Percentiles rank a stretch among this genome's conserved stretches.
Conservation (phyloP, 768 basidiomycete genomes). For the Cubamyces lactineus region DNA sequence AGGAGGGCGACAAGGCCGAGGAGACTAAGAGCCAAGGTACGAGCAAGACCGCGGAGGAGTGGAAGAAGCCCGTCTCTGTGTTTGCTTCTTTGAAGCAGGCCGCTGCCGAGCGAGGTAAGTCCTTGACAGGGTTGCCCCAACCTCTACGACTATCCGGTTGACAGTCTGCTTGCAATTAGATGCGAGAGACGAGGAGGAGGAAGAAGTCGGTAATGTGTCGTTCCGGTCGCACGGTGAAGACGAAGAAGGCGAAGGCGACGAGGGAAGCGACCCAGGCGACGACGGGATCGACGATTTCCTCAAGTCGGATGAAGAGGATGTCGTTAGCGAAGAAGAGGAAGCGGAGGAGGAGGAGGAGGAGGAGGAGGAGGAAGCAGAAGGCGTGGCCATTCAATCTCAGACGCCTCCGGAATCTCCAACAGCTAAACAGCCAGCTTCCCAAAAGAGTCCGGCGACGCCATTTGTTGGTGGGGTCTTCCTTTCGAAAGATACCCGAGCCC, state of each 20-base stretch:
- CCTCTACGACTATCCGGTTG: background rate
- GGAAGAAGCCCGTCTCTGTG: conserved; percentile 29
- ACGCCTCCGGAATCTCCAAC: conserved; percentile 19
- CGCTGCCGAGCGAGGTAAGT: conserved; percentile 6
- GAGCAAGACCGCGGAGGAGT: conserved; percentile 17
- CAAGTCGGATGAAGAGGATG: conserved; percentile 34
- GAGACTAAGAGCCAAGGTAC: conserved; percentile 17
- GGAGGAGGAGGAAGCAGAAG: conserved; percentile 33
- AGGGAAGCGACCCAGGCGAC: conserved; percentile 26
- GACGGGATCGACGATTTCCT: conserved; percentile 32
- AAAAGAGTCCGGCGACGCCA: background rate
- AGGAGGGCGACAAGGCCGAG: conserved; percentile 13
- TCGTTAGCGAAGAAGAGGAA: conserved; percentile 28
- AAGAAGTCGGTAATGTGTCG: conserved; percentile 6
- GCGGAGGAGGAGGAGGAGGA: conserved; percentile 36
- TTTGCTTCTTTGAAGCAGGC: conserved; percentile 16
- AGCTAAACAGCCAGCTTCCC: conserved; percentile 28
- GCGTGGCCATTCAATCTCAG: conserved; percentile 30
- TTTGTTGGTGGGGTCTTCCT: background rate
- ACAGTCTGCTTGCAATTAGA: background rate
- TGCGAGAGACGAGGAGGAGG: conserved; percentile 1
- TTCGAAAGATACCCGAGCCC: background rate
- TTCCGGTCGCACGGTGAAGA: conserved; percentile 14
- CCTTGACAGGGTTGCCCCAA: background rate
- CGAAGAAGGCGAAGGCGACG: conserved; percentile 11